These are phyloP conservation scores for Clarireedia monteithiana DNA, from an alignment of 2,329 filamentous ascomycete genomes.

Conservation along the genomic window DNA sequence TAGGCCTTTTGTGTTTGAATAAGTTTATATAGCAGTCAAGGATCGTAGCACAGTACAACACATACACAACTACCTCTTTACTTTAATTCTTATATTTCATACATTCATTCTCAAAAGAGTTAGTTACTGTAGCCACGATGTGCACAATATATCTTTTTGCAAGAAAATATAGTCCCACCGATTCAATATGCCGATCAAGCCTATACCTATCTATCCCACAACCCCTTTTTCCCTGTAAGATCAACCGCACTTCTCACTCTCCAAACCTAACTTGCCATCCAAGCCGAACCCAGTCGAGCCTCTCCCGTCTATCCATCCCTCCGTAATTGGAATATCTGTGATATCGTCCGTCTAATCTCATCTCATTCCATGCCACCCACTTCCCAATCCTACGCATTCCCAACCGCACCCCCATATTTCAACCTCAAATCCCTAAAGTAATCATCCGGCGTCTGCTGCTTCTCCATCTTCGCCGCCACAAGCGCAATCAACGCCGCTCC, in stretches of 20 bases:
- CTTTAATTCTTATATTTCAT: no score
- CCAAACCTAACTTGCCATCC: background rate
- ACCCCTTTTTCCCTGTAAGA: background rate
- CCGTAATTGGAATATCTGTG: background rate
- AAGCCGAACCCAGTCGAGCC: background rate
- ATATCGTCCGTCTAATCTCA: background rate
- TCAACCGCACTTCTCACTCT: background rate
- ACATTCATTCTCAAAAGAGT: no score
- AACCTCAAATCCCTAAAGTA: conserved; percentile 12
- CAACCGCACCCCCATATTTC: background rate
- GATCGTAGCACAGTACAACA: no score
- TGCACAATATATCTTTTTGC: no score
- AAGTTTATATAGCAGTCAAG: no score
- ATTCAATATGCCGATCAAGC: no score
- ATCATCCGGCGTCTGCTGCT: conserved; percentile 10
- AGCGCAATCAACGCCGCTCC: conserved; percentile 92
- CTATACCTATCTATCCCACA: no score
- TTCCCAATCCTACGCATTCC: background rate
- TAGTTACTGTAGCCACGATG: no score
- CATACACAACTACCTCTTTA: no score
- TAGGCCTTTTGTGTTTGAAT: no score
- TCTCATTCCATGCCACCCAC: background rate
- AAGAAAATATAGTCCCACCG: no score
- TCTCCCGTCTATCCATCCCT: background rate
- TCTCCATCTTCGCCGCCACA: conserved; percentile 59